Percentiles rank a stretch among this genome's conserved stretches.
phyloP scores from a whole-genome alignment of 2,329 filamentous ascomycete genomes.

The Colletotrichum liaoningense region DNA sequence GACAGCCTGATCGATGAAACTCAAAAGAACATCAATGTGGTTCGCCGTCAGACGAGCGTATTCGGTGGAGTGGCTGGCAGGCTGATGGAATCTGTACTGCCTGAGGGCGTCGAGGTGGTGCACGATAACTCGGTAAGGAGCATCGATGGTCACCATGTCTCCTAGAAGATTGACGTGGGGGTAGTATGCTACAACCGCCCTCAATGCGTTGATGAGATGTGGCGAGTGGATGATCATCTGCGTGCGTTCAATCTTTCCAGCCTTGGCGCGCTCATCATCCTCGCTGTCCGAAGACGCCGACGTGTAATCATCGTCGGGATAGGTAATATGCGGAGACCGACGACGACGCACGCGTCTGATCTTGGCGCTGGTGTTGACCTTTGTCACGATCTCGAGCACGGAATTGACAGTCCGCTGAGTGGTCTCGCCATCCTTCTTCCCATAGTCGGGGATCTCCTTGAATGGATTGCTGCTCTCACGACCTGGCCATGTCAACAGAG shows the following conservation, averaged over 20 bases:
- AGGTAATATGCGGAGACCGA: not conserved
- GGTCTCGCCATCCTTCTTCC: slow-evolving; percentile 38
- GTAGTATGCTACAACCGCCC: slow-evolving; percentile 61
- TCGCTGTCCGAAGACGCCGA: slow-evolving; percentile 38
- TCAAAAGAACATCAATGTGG: slow-evolving; percentile 59
- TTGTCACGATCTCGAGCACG: slow-evolving; percentile 57
- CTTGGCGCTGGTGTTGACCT: slow-evolving; percentile 43
- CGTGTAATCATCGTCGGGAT: slow-evolving; percentile 37
- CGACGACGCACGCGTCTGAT: slow-evolving; percentile 17
- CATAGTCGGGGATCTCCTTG: slow-evolving; percentile 45
- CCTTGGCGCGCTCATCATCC: slow-evolving; percentile 40
- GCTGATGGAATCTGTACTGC: slow-evolving; percentile 54
- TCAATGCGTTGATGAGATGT: slow-evolving; percentile 59
- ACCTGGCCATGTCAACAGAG: slow-evolving; percentile 43
- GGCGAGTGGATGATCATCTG: slow-evolving; percentile 57
- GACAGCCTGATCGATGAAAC: slow-evolving; percentile 53
- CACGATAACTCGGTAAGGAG: slow-evolving; percentile 60
- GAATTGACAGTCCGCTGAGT: slow-evolving; percentile 42
- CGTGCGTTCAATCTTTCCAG: slow-evolving; percentile 45
- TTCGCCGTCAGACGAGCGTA: slow-evolving; percentile 53
- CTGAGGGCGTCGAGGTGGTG: slow-evolving; percentile 58
- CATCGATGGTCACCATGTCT: slow-evolving; percentile 51
- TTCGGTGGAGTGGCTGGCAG: slow-evolving; percentile 51
- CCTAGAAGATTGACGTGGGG: slow-evolving; percentile 52
- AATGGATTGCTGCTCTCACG: slow-evolving; percentile 52